A percentile compares a stretch with the other conserved stretches of the same genome.
Conservation (phyloP, 179 eudicot genomes). For the Silene vulgaris region DNA sequence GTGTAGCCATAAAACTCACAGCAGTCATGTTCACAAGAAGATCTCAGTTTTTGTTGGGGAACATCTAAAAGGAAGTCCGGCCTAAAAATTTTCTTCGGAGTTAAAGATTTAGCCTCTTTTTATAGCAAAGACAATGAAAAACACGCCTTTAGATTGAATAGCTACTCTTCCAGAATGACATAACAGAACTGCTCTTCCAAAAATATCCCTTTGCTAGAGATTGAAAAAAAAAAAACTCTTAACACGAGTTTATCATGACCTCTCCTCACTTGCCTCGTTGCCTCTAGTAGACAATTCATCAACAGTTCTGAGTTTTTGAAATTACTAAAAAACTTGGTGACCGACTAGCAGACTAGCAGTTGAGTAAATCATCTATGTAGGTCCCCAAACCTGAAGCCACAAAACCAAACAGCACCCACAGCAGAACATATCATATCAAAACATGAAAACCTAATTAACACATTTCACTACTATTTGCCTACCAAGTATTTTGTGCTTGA, state of each 20-base stretch:
- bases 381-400: background rate
- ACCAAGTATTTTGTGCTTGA: background rate
- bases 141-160: background rate
- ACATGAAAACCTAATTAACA: background rate
- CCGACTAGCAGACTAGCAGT: background rate
- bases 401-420: background rate
- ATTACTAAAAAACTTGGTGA: background rate
- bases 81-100: too few relatives aligned
- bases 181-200: background rate
- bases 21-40: background rate
- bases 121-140: background rate
- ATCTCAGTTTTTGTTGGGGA: background rate
- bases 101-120: background rate
- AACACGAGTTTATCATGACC: too few relatives aligned
- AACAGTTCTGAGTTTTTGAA: background rate
- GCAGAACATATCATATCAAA: background rate
- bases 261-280: too few relatives aligned
- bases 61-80: too few relatives aligned
- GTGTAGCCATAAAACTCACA: background rate
- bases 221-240: too few relatives aligned
- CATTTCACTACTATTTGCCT: background rate
- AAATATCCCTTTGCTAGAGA: background rate
- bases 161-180: too few relatives aligned
- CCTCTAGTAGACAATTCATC: conserved; percentile 1
- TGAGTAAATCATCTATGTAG: background rate